phyloP scores from a whole-genome alignment of 2,329 filamentous ascomycete species.

The Drechslera avenae region DNA sequence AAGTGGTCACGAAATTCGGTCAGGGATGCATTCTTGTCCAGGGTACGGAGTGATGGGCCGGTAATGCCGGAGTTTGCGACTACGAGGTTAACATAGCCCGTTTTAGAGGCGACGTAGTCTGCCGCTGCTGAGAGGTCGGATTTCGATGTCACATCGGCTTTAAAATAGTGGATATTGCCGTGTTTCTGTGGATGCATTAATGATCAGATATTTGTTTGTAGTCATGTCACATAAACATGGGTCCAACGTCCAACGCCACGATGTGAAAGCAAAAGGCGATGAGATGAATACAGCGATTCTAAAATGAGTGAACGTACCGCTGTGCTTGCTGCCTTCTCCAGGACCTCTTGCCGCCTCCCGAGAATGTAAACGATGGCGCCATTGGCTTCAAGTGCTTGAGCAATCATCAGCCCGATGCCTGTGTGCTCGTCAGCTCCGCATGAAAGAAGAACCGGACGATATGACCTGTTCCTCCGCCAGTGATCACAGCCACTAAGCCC shows the following conservation, averaged over 20 bases:
- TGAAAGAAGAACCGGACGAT: background rate
- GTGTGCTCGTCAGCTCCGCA: background rate
- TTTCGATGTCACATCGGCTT: slow-evolving; percentile 30
- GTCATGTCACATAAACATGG: background rate
- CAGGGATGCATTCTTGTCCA: slow-evolving; percentile 5
- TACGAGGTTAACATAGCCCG: slow-evolving; percentile 31
- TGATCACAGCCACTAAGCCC: slow-evolving; percentile 23
- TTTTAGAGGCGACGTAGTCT: slow-evolving; percentile 12
- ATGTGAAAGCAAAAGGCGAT: too few species aligned
- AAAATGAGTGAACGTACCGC: background rate
- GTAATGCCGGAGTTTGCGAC: slow-evolving; percentile 29
- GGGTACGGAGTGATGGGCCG: slow-evolving; percentile 16
- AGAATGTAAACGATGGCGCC: slow-evolving; percentile 33
- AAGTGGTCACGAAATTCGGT: slow-evolving; percentile 7
- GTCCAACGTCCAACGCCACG: background rate
- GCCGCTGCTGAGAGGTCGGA: slow-evolving; percentile 19
- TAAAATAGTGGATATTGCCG: slow-evolving; percentile 14
- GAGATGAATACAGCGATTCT: background rate
- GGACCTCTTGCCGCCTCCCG: slow-evolving; percentile 25
- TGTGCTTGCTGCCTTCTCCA: slow-evolving; percentile 16
- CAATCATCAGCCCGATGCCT: slow-evolving; percentile 34
- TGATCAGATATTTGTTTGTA: background rate
- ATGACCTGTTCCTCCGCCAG: slow-evolving; percentile 25
- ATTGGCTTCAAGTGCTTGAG: slow-evolving; percentile 26
- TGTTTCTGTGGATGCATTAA: slow-evolving; percentile 1